These are phyloP conservation scores for Aureobasidium lini DNA, from an alignment of 2,329 filamentous ascomycete species.

Conservation along the genomic window DNA sequence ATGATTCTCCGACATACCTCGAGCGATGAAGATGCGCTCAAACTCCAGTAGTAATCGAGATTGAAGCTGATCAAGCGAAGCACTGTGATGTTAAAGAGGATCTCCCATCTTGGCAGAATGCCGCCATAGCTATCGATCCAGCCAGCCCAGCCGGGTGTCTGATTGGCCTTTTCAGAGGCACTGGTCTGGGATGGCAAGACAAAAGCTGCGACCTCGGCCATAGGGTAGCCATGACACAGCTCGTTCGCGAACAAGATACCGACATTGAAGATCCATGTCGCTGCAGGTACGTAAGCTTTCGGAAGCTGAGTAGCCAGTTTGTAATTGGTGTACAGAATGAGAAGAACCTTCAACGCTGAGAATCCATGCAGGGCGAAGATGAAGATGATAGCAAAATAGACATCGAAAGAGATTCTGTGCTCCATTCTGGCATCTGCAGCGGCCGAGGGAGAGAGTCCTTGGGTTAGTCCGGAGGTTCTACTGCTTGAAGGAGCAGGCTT, in stretches of 20 bases:
- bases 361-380: conserved; percentile 74
- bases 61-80: conserved; percentile 94
- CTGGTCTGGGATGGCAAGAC: conserved; percentile 38
- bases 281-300: conserved; percentile 59
- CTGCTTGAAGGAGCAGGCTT: conserved; percentile 30
- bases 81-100: conserved; percentile 96
- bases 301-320: conserved; percentile 66
- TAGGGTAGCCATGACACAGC: conserved; percentile 67
- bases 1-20: conserved; percentile 57
- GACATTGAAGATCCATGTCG: conserved; percentile 88
- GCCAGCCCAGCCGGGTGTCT: conserved; percentile 50
- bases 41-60: conserved; percentile 90
- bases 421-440: conserved; percentile 48
- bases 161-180: conserved; percentile 29
- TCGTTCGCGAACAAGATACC: conserved; percentile 84
- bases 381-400: conserved; percentile 71
- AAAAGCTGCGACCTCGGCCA: conserved; percentile 53
- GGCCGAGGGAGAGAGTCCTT: conserved; percentile 39
- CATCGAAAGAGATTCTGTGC: conserved; percentile 74
- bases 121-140: conserved; percentile 75
- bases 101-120: conserved; percentile 84
- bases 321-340: conserved; percentile 77
- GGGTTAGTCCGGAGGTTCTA: conserved; percentile 28
- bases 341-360: conserved; percentile 72
- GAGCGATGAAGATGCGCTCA: conserved; percentile 58